Conservation (phyloP, 257 asterid species). For the Fraxinus pennsylvanica region DNA sequence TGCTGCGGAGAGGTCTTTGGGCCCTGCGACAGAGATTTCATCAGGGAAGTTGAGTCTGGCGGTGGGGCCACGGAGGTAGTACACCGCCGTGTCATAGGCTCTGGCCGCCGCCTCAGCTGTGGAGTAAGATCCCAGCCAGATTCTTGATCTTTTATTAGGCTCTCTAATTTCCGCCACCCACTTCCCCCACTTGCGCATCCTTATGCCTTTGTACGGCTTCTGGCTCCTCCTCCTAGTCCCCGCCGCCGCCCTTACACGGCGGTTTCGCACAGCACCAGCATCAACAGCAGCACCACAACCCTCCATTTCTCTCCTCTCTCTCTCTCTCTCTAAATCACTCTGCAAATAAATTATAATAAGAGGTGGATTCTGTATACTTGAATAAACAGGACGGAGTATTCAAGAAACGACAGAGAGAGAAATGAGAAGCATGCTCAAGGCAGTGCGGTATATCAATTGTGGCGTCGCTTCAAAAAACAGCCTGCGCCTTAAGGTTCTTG, state of each 20-base stretch:
- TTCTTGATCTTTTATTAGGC: conserved; percentile 62
- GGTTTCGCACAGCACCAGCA: neutral
- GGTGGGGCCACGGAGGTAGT: conserved; percentile 71
- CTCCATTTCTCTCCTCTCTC: conserved; percentile 29
- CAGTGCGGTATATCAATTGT: neutral
- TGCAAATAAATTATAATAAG: neutral
- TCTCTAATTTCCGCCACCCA: conserved; percentile 76
- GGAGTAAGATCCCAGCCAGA: conserved; percentile 66
- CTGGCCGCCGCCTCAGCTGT: conserved; percentile 65
- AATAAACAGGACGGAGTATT: neutral
- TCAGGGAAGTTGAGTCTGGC: conserved; percentile 64
- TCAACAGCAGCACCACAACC: conserved; percentile 21
- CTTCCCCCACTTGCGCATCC: conserved; percentile 78
- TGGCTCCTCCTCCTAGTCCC: conserved; percentile 39
- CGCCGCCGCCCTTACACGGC: conserved; percentile 13
- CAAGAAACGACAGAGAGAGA: conserved; percentile 28
- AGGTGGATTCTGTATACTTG: neutral
- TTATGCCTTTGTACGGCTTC: conserved; percentile 52
- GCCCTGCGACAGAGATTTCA: conserved; percentile 23
- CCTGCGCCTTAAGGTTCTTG: conserved; percentile 29
- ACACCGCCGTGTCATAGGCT: conserved; percentile 71
- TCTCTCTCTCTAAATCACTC: neutral
- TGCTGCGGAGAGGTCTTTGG: conserved; percentile 65
- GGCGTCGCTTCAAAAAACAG: conserved; percentile 9
- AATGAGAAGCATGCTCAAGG: conserved; percentile 25